Evolutionary conservation across 495 filamentous ascomycete species (phyloP), one percentile per base, ranked within the genome.

Genomic region (Penicillium maclennaniae): DNA sequence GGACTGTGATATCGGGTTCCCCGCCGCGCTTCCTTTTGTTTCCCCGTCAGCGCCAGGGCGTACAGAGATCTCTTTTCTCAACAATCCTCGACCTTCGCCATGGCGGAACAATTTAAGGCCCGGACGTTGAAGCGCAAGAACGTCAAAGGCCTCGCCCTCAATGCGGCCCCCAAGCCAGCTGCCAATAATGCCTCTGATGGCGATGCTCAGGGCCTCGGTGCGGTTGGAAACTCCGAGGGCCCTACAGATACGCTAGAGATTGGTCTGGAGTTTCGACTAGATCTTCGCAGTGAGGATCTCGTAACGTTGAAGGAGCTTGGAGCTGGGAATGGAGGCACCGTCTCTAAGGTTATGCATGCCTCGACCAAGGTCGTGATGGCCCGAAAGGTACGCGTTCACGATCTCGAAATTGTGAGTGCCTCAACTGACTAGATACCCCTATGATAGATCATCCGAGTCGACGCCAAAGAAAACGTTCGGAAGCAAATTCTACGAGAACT

Each of bases 41-140:
- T 2, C 51, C 50, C 56, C 54, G 55, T 50, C 57, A 45, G 49
- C 44, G 56, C 23, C 23, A 49, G 53, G 43, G 57, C 53, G 44
- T 39, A 40, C 47, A 51, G 48, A 55, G 45, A 40, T 36, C 19
- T 50, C 45, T 51, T 51, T 34, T 39, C 46, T 51, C 23, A 39
- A 38, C 44, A 45, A 37, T 34, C 4, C 43, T 45, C 47, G 34
- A 36, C 25, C 16, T 39, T 43, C 55, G 60, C 63, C 74, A 96
- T 95, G 91, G 79, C 87, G 57, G 92, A 95, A 70, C 71, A 76
- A 62, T 95, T 97, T 67, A 87, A 92, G 63, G 83, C 86, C 63
- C 86, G 88, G 74, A 91, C 95, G 45, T 82, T 98, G 80, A 96
- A 95, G 83, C 86, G 92, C 74, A 96, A 97, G 81, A 98, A 97